A percentile compares a stretch with the other conserved stretches of the same genome.
phyloP scores from a whole-genome alignment of 2,329 filamentous ascomycete genomes.

The Trichoderma sp. region DNA sequence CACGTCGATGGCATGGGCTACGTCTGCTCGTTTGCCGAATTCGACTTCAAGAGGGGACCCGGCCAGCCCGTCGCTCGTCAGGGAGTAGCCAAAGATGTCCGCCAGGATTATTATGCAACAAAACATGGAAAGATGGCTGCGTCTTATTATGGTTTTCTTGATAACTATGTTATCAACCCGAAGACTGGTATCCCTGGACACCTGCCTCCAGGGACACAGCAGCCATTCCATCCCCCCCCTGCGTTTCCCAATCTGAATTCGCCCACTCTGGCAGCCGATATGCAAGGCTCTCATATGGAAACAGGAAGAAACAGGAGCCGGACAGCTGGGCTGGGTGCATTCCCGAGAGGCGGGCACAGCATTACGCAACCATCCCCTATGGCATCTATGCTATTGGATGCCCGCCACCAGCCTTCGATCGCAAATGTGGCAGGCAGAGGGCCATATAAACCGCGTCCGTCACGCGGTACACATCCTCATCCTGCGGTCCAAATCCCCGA shows the following conservation, averaged over 20 bases:
- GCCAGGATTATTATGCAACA: slow-evolving; percentile 89
- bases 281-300: slow-evolving; percentile 48
- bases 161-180: slow-evolving; percentile 80
- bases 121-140: slow-evolving; percentile 99
- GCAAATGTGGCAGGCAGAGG: slow-evolving; percentile 47
- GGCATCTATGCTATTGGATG: slow-evolving; percentile 71
- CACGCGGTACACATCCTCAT: slow-evolving; percentile 44
- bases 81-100: slow-evolving; percentile 56
- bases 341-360: slow-evolving; percentile 35
- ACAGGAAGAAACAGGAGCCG: slow-evolving; percentile 46
- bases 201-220: slow-evolving; percentile 52
- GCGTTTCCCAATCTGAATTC: slow-evolving; percentile 70
- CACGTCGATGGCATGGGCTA: slow-evolving; percentile 95
- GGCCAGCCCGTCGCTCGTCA: slow-evolving; percentile 42
- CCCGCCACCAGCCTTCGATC: slow-evolving; percentile 67
- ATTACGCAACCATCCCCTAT: slow-evolving; percentile 61
- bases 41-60: slow-evolving; percentile 87
- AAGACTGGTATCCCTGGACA: slow-evolving; percentile 64
- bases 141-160: slow-evolving; percentile 91
- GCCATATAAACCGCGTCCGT: slow-evolving; percentile 45
- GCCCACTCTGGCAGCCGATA: slow-evolving; percentile 55
- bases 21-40: slow-evolving; percentile 95
- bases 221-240: slow-evolving; percentile 71
- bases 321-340: slow-evolving; percentile 33
- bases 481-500: slow-evolving; percentile 54